Conservation (phyloP, 768 basidiomycete species). For the Clathrus columnatus region DNA sequence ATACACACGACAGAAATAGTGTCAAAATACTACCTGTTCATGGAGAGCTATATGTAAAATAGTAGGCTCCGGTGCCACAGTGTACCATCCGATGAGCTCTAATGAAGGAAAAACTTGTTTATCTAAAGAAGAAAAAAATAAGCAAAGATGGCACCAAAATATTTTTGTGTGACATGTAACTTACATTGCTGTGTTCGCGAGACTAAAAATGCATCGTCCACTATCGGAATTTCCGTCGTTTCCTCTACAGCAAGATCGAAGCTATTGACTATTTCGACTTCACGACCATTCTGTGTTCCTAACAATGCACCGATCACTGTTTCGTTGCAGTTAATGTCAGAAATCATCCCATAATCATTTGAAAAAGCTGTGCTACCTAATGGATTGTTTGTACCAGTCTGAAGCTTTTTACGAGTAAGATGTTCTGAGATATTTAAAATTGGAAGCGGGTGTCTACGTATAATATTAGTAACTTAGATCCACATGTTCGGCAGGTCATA, state of each 20-base stretch:
- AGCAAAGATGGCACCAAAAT: no score
- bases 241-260: conserved; percentile 71
- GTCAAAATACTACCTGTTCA: conserved; percentile 71
- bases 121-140: conserved; percentile 39
- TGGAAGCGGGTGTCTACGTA: conserved; percentile 81
- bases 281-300: conserved; percentile 88
- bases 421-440: conserved; percentile 97
- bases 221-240: conserved; percentile 26
- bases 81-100: conserved; percentile 98
- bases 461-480: conserved; percentile 17
- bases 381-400: conserved; percentile 49
- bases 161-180: neutral
- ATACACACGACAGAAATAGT: conserved; percentile 6
- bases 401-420: conserved; percentile 74
- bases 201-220: conserved; percentile 77
- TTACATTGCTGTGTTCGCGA: conserved; percentile 83
- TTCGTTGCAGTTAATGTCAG: neutral
- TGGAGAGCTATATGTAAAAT: conserved; percentile 74
- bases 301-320: conserved; percentile 88
- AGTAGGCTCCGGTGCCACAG: conserved; percentile 67
- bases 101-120: conserved; percentile 97
- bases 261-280: conserved; percentile 94
- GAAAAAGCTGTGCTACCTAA: conserved; percentile 56
- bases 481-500: conserved; percentile 7
- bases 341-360: neutral